Conservation (phyloP, 306 rosid genomes). For the Begonia fuchsioides region DNA sequence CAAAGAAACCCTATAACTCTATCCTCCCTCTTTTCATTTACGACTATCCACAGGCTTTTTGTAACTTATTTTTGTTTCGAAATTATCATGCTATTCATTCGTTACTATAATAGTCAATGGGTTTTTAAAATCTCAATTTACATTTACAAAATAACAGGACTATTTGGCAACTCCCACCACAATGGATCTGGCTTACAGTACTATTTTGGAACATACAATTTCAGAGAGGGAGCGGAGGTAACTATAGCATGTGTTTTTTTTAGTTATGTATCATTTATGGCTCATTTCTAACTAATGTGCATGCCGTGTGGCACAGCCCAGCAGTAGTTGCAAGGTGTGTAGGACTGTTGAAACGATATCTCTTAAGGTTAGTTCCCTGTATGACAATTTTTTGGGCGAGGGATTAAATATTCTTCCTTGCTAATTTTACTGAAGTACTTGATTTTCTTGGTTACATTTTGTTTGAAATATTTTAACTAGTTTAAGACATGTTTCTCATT, state of each 20-base stretch:
- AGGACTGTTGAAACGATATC: conserved; percentile 84
- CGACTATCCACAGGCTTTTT: neutral
- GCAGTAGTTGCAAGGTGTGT: conserved; percentile 95
- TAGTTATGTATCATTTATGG: neutral
- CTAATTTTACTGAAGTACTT: too few species aligned
- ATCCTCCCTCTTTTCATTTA: neutral
- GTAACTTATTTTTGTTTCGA: neutral
- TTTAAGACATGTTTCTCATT: too few species aligned
- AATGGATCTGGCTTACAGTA: conserved; percentile 80
- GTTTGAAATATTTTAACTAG: too few species aligned
- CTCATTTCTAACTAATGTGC: conserved; percentile 16
- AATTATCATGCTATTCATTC: neutral
- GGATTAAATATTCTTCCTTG: too few species aligned
- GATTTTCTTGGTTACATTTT: too few species aligned
- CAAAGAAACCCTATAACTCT: too few species aligned
- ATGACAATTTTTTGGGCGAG: neutral
- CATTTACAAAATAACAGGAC: conserved; percentile 51
- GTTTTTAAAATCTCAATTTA: conserved; percentile 15
- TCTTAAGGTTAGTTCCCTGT: conserved; percentile 54
- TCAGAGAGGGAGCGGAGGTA: conserved; percentile 99
- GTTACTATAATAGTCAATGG: neutral
- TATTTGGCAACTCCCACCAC: conserved; percentile 72
- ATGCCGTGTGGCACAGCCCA: conserved; percentile 54
- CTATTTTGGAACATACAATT: conserved; percentile 87
- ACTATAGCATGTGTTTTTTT: conserved; percentile 10